Evolutionary conservation across 164 flowering plant species (phyloP).

Genomic region (Nymphaea thermarum): DNA sequence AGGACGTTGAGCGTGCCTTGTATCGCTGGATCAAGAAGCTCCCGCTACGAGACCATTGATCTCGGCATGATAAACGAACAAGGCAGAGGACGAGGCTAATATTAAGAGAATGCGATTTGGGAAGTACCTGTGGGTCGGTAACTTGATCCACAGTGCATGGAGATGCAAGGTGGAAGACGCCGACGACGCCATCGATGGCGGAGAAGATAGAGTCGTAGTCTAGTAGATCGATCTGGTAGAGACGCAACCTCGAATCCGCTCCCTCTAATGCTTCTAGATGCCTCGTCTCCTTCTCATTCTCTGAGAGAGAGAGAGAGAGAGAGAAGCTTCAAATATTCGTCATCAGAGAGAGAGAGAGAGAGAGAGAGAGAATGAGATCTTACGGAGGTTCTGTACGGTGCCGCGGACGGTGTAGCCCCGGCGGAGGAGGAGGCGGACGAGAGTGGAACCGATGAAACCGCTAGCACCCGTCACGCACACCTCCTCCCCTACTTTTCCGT

Average conservation of each 20-base stretch:
- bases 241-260: constrained; percentile 50
- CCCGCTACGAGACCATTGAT: constrained; percentile 18
- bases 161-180: constrained; percentile 90
- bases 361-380: background rate
- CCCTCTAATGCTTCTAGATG: constrained; percentile 63
- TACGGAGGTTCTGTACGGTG: constrained; percentile 23
- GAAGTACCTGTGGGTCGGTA: constrained; percentile 50
- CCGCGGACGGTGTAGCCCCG: constrained; percentile 26
- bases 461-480: constrained; percentile 29
- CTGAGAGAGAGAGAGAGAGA: constrained; percentile 17
- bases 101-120: background rate
- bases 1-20: constrained; percentile 71
- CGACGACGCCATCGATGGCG: constrained; percentile 51
- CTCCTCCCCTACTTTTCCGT: background rate
- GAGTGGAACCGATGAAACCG: constrained; percentile 26
- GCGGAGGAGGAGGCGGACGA: constrained; percentile 19
- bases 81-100: background rate
- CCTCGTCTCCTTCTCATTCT: constrained; percentile 69
- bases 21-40: constrained; percentile 71
- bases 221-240: constrained; percentile 76
- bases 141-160: constrained; percentile 71
- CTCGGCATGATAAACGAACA: background rate
- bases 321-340: background rate
- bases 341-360: background rate
- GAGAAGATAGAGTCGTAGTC: constrained; percentile 54